Conservation (phyloP, 805 yeast genomes). For the Lipomyces oligophaga region DNA sequence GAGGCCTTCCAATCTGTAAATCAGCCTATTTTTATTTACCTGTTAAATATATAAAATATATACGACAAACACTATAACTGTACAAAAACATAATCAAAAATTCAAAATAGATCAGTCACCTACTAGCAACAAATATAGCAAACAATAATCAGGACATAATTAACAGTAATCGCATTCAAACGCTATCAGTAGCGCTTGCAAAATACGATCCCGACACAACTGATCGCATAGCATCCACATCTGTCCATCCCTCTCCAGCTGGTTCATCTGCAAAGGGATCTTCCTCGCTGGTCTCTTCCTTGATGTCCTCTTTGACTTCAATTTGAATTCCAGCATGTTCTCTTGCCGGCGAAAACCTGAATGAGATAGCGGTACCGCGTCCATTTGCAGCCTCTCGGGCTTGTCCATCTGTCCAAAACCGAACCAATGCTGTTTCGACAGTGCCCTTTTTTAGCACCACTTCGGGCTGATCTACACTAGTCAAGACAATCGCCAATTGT, state of each 20-base stretch:
- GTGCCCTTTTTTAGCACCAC: conserved; percentile 39
- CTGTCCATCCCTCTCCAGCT: conserved; percentile 18
- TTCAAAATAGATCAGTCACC: too few species aligned
- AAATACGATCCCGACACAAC: conserved; percentile 25
- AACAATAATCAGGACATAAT: too few species aligned
- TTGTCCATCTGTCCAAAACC: conserved; percentile 70
- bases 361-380: conserved; percentile 51
- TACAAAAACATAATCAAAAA: too few species aligned
- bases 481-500: conserved; percentile 81
- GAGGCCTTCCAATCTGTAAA: too few species aligned
- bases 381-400: conserved; percentile 63
- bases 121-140: background rate
- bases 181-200: conserved; percentile 23
- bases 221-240: conserved; percentile 20
- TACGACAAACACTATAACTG: too few species aligned
- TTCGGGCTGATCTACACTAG: conserved; percentile 37
- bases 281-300: conserved; percentile 9
- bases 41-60: too few species aligned
- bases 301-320: conserved; percentile 16
- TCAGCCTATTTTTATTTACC: too few species aligned
- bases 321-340: conserved; percentile 7
- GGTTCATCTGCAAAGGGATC: conserved; percentile 32
- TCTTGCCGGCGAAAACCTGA: conserved; percentile 25
- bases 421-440: conserved; percentile 75
- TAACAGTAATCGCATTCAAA: too few species aligned